These are phyloP conservation scores for Tetraselmis chui DNA, from an alignment of 139 green algal genomes.

Conservation along the genomic window DNA sequence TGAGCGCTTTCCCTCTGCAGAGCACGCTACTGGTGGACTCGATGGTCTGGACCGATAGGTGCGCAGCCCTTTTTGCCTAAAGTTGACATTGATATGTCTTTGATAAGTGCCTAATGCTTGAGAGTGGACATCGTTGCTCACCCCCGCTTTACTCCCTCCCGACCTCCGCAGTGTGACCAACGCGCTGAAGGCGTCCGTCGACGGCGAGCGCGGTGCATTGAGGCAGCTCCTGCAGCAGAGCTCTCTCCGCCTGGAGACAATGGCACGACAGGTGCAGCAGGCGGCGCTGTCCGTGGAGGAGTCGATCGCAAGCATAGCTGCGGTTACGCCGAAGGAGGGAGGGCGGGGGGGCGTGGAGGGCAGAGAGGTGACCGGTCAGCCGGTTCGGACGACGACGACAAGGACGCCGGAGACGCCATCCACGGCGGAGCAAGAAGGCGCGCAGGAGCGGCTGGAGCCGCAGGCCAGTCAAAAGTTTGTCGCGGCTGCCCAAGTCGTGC, in stretches of 20 bases:
- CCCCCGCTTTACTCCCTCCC: neutral
- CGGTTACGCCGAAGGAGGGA: too few relatives aligned
- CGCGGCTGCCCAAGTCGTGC: neutral
- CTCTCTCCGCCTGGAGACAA: neutral
- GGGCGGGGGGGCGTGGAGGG: too few relatives aligned
- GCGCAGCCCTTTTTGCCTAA: too few relatives aligned
- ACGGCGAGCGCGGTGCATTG: neutral
- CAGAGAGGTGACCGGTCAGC: too few relatives aligned
- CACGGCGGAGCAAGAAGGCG: neutral
- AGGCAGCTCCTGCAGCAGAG: neutral
- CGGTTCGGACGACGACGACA: too few relatives aligned
- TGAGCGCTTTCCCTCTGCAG: neutral
- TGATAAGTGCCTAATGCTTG: too few relatives aligned
- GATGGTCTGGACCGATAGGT: neutral
- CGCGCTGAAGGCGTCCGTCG: neutral
- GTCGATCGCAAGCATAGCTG: too few relatives aligned
- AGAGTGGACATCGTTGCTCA: too few relatives aligned
- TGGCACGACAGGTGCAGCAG: neutral
- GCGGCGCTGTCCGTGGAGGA: neutral
- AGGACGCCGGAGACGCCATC: neutral
- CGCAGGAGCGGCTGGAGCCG: neutral
- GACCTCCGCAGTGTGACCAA: neutral
- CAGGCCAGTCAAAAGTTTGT: neutral
- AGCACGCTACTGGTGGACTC: neutral
- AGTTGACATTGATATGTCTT: too few relatives aligned